A percentile compares a stretch with the other conserved stretches of the same genome.
These are phyloP conservation scores for Linnemannia schmuckeri DNA, from an alignment of 192 early-diverging fungal species.

Conservation along the genomic window DNA sequence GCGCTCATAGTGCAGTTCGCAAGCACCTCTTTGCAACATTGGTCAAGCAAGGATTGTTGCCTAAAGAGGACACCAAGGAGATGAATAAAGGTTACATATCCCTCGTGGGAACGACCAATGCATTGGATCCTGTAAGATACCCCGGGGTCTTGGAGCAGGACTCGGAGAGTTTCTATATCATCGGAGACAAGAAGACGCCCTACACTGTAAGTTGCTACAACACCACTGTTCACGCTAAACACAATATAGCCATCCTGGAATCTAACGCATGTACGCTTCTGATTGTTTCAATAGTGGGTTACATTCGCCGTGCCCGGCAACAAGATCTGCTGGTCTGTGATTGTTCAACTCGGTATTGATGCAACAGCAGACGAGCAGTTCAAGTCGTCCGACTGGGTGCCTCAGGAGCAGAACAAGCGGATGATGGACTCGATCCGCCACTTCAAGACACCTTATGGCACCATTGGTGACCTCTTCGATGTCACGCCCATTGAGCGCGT, in stretches of 20 bases:
- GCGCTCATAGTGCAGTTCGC: too few species aligned
- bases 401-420: not conserved
- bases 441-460: slow-evolving; percentile 15
- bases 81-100: not conserved
- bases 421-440: slow-evolving; percentile 11
- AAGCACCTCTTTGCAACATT: too few species aligned
- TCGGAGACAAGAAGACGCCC: not conserved
- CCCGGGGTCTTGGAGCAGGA: not conserved
- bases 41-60: not conserved
- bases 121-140: not conserved
- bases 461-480: slow-evolving; percentile 14
- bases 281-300: not conserved
- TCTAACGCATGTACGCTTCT: too few species aligned
- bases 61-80: not conserved
- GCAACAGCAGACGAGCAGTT: not conserved
- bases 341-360: not conserved
- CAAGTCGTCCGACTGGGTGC: slow-evolving; percentile 18
- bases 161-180: not conserved
- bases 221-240: too few species aligned
- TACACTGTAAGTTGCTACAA: not conserved
- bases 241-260: too few species aligned
- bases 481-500: slow-evolving; percentile 6
- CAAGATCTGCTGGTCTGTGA: not conserved
- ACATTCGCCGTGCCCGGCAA: not conserved
- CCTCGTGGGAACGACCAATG: not conserved